Evolutionary conservation across 208 protist genomes (phyloP).

Genomic region (Acanthamoeba divionensis): DNA sequence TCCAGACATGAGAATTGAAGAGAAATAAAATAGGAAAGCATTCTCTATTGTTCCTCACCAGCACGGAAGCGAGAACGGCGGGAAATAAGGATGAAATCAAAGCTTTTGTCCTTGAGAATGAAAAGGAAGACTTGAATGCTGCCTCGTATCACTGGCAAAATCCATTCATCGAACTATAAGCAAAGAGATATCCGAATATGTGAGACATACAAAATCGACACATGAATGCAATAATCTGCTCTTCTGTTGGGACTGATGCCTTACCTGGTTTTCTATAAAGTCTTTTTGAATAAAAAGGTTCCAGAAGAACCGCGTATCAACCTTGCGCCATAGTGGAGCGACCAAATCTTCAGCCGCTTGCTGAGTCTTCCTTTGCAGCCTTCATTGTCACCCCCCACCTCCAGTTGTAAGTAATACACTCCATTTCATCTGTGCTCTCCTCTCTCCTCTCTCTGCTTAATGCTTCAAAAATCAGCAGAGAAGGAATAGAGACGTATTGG

Average conservation of each 20-base stretch:
- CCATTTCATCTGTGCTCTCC: too few species aligned
- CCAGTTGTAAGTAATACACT: too few species aligned
- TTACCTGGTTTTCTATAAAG: slow-evolving; percentile 54
- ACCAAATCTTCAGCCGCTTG: background rate
- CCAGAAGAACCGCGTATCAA: slow-evolving; percentile 58
- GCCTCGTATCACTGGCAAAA: slow-evolving; percentile 22
- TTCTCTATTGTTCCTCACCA: background rate
- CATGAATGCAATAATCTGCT: background rate
- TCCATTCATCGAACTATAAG: background rate
- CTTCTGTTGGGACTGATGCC: too few species aligned
- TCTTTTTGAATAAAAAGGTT: slow-evolving; percentile 42
- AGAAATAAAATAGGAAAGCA: background rate
- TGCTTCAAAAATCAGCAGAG: too few species aligned
- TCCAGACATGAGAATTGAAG: background rate
- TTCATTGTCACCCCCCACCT: too few species aligned
- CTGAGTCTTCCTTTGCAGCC: too few species aligned
- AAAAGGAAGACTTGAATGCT: background rate
- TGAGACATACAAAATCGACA: background rate
- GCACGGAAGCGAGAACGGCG: background rate
- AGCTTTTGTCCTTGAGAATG: background rate
- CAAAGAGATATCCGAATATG: background rate
- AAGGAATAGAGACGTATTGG: background rate
- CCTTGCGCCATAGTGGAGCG: background rate
- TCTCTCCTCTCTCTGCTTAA: too few species aligned
- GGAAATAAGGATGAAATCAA: background rate